Evolutionary conservation across 345 rosid species (phyloP).

Genomic region (Camelina laxa): DNA sequence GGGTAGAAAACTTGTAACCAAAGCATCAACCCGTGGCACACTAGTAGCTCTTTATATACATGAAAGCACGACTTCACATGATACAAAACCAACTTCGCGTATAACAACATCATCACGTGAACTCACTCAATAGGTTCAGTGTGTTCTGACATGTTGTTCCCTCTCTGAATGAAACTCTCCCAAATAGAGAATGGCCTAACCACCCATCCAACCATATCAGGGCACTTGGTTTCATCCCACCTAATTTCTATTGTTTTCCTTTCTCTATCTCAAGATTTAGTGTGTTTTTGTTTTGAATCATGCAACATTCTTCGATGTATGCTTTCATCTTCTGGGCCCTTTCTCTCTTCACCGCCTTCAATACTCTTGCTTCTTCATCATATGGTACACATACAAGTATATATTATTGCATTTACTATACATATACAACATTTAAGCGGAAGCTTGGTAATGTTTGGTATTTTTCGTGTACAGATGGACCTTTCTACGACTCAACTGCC

Average conservation of each 20-base stretch:
- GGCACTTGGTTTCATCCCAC: not conserved
- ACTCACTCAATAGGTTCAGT: slow-evolving; percentile 32
- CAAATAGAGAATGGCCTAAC: slow-evolving; percentile 30
- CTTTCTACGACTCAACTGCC: slow-evolving; percentile 70
- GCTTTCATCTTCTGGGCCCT: slow-evolving; percentile 35
- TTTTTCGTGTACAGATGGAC: slow-evolving; percentile 53
- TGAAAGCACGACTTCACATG: slow-evolving; percentile 20
- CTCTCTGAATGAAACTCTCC: slow-evolving; percentile 16
- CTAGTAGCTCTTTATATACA: not conserved
- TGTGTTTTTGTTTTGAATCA: slow-evolving; percentile 34
- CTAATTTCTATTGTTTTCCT: slow-evolving; percentile 13
- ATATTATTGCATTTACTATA: not conserved
- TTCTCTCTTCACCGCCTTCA: slow-evolving; percentile 40
- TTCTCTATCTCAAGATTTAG: slow-evolving; percentile 18
- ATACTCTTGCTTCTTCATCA: slow-evolving; percentile 41
- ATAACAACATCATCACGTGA: slow-evolving; percentile 43
- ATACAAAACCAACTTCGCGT: slow-evolving; percentile 7
- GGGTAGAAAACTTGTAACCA: slow-evolving; percentile 19
- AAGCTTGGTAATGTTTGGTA: slow-evolving; percentile 12
- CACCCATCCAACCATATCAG: slow-evolving; percentile 16
- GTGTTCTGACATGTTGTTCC: slow-evolving; percentile 35
- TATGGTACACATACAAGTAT: slow-evolving; percentile 48
- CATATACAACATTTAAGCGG: not conserved
- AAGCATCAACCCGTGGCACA: slow-evolving; percentile 3
- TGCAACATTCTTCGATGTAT: slow-evolving; percentile 30